Percentiles rank a stretch among this genome's conserved stretches.
These are phyloP conservation scores for Phytopythium kandeliae DNA, from an alignment of 352 stramenopile species.

Conservation along the genomic window DNA sequence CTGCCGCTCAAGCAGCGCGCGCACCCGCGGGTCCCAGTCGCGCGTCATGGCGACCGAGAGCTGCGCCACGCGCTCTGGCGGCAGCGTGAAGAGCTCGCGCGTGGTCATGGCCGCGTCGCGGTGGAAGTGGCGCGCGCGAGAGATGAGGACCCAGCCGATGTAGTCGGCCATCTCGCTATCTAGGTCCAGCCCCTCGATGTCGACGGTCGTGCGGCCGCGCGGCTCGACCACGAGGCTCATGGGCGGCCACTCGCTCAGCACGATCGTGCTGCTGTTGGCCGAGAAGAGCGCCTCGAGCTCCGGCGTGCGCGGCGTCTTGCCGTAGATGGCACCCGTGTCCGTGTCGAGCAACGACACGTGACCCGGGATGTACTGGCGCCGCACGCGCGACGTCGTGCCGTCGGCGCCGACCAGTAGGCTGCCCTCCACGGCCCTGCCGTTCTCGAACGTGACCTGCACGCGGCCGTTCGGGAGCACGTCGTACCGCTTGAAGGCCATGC, in stretches of 20 bases:
- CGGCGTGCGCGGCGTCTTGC: constrained; percentile 46
- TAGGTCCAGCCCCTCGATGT: neutral
- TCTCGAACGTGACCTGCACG: constrained; percentile 50
- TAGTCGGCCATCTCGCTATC: constrained; percentile 33
- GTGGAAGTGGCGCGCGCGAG: constrained; percentile 36
- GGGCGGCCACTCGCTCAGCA: constrained; percentile 30
- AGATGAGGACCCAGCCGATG: constrained; percentile 56
- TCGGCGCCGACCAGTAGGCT: constrained; percentile 49
- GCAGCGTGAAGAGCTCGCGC: constrained; percentile 19
- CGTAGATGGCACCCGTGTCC: constrained; percentile 61
- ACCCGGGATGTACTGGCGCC: constrained; percentile 44
- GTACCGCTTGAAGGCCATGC: constrained; percentile 53
- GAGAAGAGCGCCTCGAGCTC: constrained; percentile 46
- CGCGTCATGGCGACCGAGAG: constrained; percentile 45
- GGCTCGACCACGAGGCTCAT: constrained; percentile 64
- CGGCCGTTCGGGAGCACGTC: constrained; percentile 33
- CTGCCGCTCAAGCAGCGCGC: constrained; percentile 35
- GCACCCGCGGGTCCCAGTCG: constrained; percentile 40
- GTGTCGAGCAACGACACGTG: constrained; percentile 46
- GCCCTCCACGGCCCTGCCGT: constrained; percentile 33
- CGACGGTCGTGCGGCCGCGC: constrained; percentile 3
- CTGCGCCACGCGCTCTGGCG: constrained; percentile 31
- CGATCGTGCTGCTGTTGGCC: constrained; percentile 38
- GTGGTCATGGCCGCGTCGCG: too few species aligned
- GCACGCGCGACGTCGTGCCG: constrained; percentile 52